phyloP scores from a whole-genome alignment of 2,329 filamentous ascomycete species.

The Fusarium sp. region DNA sequence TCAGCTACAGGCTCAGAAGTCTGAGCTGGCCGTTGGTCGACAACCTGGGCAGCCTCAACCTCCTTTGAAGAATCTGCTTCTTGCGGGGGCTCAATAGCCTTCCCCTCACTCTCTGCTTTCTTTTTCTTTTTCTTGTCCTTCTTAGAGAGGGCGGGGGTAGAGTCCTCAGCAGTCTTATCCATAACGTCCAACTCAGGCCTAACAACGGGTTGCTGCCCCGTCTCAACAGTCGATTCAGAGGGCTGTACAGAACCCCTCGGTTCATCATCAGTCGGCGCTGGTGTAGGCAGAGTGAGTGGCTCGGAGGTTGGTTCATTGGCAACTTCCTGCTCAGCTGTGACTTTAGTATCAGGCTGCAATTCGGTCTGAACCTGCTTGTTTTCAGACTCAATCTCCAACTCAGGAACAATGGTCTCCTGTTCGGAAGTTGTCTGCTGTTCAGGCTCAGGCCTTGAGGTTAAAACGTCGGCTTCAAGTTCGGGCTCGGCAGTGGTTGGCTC shows the following conservation, averaged over 20 bases:
- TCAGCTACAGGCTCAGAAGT: neutral
- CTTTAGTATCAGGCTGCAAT: slow-evolving; percentile 24
- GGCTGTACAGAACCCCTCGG: neutral
- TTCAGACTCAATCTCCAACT: slow-evolving; percentile 32
- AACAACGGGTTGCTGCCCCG: neutral
- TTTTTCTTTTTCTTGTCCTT: slow-evolving; percentile 40
- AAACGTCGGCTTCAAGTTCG: slow-evolving; percentile 25
- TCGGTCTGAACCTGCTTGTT: slow-evolving; percentile 17
- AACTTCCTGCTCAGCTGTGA: slow-evolving; percentile 17
- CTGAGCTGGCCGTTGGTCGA: slow-evolving; percentile 12
- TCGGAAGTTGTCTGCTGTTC: slow-evolving; percentile 30
- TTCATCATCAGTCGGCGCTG: slow-evolving; percentile 5
- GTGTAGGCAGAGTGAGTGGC: neutral
- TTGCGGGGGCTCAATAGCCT: neutral
- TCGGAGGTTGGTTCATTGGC: slow-evolving; percentile 1
- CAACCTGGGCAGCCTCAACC: neutral
- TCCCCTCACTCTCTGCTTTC: slow-evolving; percentile 13
- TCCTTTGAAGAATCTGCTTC: neutral
- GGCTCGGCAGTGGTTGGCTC: slow-evolving; percentile 27
- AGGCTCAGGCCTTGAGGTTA: slow-evolving; percentile 21
- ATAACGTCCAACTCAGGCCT: slow-evolving; percentile 3
- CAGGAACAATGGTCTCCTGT: slow-evolving; percentile 34
- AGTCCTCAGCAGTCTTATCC: slow-evolving; percentile 12
- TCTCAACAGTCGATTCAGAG: neutral
- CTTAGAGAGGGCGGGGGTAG: slow-evolving; percentile 16